Evolutionary conservation across 2,329 filamentous ascomycete genomes (phyloP), one percentile per base, ranked within the genome.

Genomic region (Fusarium buxicola): DNA sequence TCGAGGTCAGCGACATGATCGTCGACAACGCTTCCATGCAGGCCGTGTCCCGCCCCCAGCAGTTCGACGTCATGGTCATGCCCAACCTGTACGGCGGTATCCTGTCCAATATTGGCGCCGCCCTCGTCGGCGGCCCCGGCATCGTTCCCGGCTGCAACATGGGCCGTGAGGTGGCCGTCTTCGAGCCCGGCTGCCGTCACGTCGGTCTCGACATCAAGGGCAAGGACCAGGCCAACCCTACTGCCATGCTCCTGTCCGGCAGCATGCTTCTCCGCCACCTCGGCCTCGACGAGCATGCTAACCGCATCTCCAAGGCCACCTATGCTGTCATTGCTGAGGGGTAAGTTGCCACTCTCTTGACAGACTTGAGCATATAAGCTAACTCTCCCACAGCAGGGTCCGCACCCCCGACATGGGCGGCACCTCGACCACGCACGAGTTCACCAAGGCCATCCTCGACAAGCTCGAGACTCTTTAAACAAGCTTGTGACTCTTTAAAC

Each of bases 21-120:
- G 95, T 99, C 81, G 95, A 99, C 84, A 99, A 99, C 81, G 95
- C 95, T 75, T 96, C 92, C 75, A 99, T 99, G 95, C 95, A 99
- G 85, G 96, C 93, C 77, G 95, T 99, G 71, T 94, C 92, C 70
- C 87, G 88, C 69, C 95, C 95, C 63, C 95, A 98, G 83, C 95
- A 99, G 82, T 99, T 99, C 77, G 95, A 99, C 79, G 95, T 99
- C 73, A 92, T 99, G 90, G 95, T 99, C 79, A 98, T 98, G 94
- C 95, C 95, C 75, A 99, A 99, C 86, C 84, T 98, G 76, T 98
- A 98, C 87, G 94, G 94, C 80, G 94, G 94, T 78, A 99, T 99
- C 74, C 86, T 99, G 69, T 98, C 95, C 84, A 99, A 99, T 87
- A 96, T 99, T 75, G 94, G 94, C 71, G 94, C 95, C 73, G 95